These are phyloP conservation scores for Calocybe cyanea DNA, from an alignment of 768 basidiomycete genomes.

Conservation along the genomic window DNA sequence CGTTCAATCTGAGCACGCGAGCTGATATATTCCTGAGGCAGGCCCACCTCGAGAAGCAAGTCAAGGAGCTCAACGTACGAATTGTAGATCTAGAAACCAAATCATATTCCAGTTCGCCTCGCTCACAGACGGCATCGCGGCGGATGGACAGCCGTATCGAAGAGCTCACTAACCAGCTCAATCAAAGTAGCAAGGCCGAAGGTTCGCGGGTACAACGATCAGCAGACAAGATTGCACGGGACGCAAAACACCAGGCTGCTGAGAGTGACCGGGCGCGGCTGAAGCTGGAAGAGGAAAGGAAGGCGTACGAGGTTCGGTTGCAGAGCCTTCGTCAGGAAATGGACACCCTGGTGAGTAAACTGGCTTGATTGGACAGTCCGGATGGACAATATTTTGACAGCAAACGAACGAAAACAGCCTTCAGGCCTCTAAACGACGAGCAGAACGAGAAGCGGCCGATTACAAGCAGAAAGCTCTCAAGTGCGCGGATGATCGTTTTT, in stretches of 20 bases:
- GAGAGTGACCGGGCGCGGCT: slow-evolving; percentile 61
- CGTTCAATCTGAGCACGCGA: slow-evolving; percentile 4
- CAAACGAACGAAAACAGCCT: slow-evolving; percentile 69
- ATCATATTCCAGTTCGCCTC: slow-evolving; percentile 63
- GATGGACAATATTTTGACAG: slow-evolving; percentile 28
- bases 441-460: slow-evolving; percentile 73
- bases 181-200: slow-evolving; percentile 43
- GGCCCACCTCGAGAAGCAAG: slow-evolving; percentile 81
- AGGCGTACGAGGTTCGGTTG: slow-evolving; percentile 56
- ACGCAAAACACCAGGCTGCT: slow-evolving; percentile 48
- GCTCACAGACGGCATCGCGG: slow-evolving; percentile 49
- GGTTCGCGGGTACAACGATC: slow-evolving; percentile 41
- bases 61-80: slow-evolving; percentile 79
- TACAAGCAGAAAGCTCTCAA: slow-evolving; percentile 66
- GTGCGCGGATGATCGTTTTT: slow-evolving; percentile 33
- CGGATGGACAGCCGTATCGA: slow-evolving; percentile 70
- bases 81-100: slow-evolving; percentile 82
- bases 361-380: slow-evolving; percentile 8
- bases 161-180: slow-evolving; percentile 62
- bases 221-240: slow-evolving; percentile 36
- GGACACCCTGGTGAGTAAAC: slow-evolving; percentile 54
- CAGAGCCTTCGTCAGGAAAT: slow-evolving; percentile 52
- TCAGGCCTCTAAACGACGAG: slow-evolving; percentile 67
- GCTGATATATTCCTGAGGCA: slow-evolving; percentile 24
- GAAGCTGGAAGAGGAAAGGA: slow-evolving; percentile 65